Conservation (phyloP, 208 protist genomes). For the Acanthamoeba castellanii region DNA sequence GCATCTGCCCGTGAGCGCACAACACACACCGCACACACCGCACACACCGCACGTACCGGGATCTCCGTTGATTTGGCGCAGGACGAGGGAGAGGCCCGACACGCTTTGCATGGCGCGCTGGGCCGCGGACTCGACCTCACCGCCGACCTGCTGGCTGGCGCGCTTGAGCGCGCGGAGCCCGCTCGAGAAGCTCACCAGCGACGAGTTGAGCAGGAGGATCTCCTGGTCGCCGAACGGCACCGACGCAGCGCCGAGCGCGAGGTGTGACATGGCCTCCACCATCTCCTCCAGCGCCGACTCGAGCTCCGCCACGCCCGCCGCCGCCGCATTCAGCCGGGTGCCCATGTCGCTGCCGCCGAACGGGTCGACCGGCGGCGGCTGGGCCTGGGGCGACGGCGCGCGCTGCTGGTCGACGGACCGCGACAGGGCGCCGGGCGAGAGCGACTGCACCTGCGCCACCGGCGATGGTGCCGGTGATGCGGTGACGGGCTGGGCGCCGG, state of each 20-base stretch:
- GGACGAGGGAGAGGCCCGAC: not conserved
- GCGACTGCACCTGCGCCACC: no score
- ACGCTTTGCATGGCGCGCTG: not conserved
- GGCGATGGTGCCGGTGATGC: no score
- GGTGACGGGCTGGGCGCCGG: no score
- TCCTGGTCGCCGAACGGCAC: conserved; percentile 38
- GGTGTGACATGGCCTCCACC: not conserved
- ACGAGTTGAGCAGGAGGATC: not conserved
- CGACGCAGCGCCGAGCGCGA: not conserved
- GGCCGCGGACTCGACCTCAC: not conserved
- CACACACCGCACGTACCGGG: not conserved
- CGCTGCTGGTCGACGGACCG: not conserved
- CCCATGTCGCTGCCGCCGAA: not conserved
- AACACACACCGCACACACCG: not conserved
- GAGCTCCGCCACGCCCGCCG: not conserved
- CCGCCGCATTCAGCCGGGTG: not conserved
- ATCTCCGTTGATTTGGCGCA: not conserved
- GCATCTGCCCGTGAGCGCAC: not conserved
- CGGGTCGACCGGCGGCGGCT: not conserved
- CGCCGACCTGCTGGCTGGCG: not conserved
- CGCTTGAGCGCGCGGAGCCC: not conserved
- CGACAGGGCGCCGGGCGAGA: not conserved
- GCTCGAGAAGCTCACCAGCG: not conserved
- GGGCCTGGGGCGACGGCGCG: not conserved
- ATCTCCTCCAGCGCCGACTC: not conserved